Evolutionary conservation across 768 basidiomycete species (phyloP).

Genomic region (Leccinum uliginosum): DNA sequence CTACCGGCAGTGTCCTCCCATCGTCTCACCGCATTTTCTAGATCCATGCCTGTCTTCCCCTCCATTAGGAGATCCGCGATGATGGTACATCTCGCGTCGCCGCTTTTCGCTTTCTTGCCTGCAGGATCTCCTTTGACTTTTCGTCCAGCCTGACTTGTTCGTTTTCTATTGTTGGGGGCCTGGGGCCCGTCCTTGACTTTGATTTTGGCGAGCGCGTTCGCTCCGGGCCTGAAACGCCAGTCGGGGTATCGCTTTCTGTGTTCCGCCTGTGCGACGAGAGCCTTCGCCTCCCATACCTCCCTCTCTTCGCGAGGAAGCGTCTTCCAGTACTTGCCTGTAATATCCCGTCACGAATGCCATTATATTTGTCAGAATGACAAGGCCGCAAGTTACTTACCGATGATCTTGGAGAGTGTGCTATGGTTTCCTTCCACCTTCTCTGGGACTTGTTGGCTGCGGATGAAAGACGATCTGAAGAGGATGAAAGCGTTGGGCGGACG

Average conservation of each 20-base stretch:
- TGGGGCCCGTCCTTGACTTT: conserved; percentile 41
- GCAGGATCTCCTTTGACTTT: conserved; percentile 30
- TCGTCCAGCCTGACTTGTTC: conserved; percentile 25
- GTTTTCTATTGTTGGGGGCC: conserved; percentile 24
- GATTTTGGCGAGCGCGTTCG: conserved; percentile 37
- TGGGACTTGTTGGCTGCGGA: conserved; percentile 67
- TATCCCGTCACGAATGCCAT: background rate
- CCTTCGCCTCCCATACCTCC: conserved; percentile 74
- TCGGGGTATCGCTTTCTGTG: conserved; percentile 73
- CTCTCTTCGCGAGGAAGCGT: conserved; percentile 62
- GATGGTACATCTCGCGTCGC: conserved; percentile 58
- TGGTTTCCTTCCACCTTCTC: conserved; percentile 78
- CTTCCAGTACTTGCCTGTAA: conserved; percentile 69
- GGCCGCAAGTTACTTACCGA: conserved; percentile 41
- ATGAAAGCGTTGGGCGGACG: conserved; percentile 85
- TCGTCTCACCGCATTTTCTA: conserved; percentile 57
- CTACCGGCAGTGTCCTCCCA: conserved; percentile 30
- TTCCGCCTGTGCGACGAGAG: conserved; percentile 64
- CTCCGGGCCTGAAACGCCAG: conserved; percentile 77
- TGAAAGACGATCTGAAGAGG: conserved; percentile 77
- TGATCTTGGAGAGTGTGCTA: conserved; percentile 76
- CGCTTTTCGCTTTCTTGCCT: conserved; percentile 26
- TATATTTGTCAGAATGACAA: background rate
- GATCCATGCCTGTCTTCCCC: conserved; percentile 60
- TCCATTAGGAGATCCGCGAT: conserved; percentile 64